These are phyloP conservation scores for Euptelea pleiosperma DNA, from an alignment of 164 flowering plant species.

Conservation along the genomic window DNA sequence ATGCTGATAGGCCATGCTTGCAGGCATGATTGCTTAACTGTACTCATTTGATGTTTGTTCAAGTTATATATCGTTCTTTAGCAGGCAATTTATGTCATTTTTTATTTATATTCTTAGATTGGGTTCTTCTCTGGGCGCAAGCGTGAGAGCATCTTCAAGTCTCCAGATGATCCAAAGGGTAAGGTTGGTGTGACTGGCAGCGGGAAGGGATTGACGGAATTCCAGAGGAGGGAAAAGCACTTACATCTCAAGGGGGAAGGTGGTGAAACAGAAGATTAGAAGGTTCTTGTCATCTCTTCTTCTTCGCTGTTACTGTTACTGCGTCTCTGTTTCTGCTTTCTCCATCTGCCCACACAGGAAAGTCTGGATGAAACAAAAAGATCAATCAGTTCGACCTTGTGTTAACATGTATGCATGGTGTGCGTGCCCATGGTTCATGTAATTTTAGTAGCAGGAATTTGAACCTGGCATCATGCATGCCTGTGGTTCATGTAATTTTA, in stretches of 20 bases:
- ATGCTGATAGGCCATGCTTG: neutral
- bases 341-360: too few species aligned
- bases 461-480: too few species aligned
- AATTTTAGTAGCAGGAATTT: too few species aligned
- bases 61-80: neutral
- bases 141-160: constrained; percentile 96
- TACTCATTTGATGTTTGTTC: neutral
- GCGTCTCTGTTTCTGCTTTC: too few species aligned
- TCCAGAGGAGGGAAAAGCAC: constrained; percentile 94
- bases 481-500: too few species aligned
- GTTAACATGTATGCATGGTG: too few species aligned
- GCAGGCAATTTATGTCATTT: neutral
- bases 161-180: constrained; percentile 95
- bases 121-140: constrained; percentile 96
- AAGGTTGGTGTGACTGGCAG: constrained; percentile 98
- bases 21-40: neutral
- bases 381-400: too few species aligned
- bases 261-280: constrained; percentile 59
- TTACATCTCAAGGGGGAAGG: constrained; percentile 82
- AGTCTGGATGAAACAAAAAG: too few species aligned
- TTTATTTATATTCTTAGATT: constrained; percentile 32
- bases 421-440: too few species aligned
- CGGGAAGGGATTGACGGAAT: constrained; percentile 94
- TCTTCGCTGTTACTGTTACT: too few species aligned
- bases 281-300: neutral